Conservation (phyloP, 352 stramenopile genomes). For the Thalassiosira mediterranea region DNA sequence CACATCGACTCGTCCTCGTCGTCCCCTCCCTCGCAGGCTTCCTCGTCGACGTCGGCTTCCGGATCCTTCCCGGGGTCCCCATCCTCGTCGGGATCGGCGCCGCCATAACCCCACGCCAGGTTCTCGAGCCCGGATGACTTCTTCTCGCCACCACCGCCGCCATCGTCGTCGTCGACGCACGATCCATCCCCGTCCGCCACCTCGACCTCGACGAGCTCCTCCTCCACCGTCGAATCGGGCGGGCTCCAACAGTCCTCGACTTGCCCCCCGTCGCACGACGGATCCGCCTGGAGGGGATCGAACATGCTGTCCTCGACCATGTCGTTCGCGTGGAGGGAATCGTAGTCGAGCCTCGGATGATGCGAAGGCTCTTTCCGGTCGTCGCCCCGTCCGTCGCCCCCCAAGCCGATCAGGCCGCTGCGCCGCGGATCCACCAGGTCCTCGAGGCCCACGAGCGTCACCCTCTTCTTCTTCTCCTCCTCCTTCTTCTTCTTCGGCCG, state of each 20-base stretch:
- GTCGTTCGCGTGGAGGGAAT: too few relatives aligned
- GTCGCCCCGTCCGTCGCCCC: too few relatives aligned
- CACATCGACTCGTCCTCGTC: slow-evolving; percentile 4
- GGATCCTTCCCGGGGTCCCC: slow-evolving; percentile 3
- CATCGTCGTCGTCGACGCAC: slow-evolving; percentile 7
- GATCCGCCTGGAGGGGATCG: too few relatives aligned
- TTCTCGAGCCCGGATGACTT: slow-evolving; percentile 36
- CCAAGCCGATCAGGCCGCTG: too few relatives aligned
- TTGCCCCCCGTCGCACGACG: too few relatives aligned
- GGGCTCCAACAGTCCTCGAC: slow-evolving; percentile 62
- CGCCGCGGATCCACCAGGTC: too few relatives aligned
- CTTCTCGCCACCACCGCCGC: neutral
- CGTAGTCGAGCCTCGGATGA: too few relatives aligned
- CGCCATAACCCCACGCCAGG: slow-evolving; percentile 57
- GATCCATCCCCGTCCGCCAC: slow-evolving; percentile 33
- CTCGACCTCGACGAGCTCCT: slow-evolving; percentile 44
- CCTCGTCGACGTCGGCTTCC: neutral
- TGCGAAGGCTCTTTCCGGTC: too few relatives aligned
- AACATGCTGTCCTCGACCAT: too few relatives aligned
- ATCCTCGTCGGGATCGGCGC: slow-evolving; percentile 50
- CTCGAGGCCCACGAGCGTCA: too few relatives aligned
- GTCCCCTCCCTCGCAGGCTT: slow-evolving; percentile 9
- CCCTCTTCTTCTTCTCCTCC: too few relatives aligned
- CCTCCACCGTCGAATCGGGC: slow-evolving; percentile 71
- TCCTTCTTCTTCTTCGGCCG: too few relatives aligned